Evolutionary conservation across 2,329 filamentous ascomycete genomes (phyloP).

Genomic region (Aspergillus pseudotamarii): DNA sequence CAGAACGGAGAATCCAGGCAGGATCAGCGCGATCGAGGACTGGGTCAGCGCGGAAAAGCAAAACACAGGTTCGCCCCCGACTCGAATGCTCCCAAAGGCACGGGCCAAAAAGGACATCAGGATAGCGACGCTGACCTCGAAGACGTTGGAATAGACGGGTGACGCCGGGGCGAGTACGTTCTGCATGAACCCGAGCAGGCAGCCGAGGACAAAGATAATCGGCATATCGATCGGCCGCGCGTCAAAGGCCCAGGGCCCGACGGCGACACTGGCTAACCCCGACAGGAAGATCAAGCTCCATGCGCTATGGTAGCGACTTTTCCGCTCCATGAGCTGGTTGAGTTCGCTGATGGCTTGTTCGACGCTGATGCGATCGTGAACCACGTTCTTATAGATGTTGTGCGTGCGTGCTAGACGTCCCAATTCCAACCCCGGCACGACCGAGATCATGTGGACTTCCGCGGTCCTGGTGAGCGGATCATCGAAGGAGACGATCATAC

Average conservation of each 20-base stretch:
- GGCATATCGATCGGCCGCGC: slow-evolving; percentile 63
- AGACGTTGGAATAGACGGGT: slow-evolving; percentile 56
- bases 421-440: slow-evolving; percentile 43
- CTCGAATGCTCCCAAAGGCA: slow-evolving; percentile 65
- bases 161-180: slow-evolving; percentile 74
- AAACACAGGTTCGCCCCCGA: slow-evolving; percentile 50
- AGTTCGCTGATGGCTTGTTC: slow-evolving; percentile 43
- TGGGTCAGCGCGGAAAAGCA: slow-evolving; percentile 60
- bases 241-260: slow-evolving; percentile 77
- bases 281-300: slow-evolving; percentile 65
- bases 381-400: slow-evolving; percentile 47
- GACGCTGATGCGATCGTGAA: slow-evolving; percentile 46
- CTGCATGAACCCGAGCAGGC: slow-evolving; percentile 71
- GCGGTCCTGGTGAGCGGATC: slow-evolving; percentile 46
- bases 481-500: slow-evolving; percentile 63
- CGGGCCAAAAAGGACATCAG: slow-evolving; percentile 68
- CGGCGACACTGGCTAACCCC: slow-evolving; percentile 71
- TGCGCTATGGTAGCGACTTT: slow-evolving; percentile 53
- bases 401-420: slow-evolving; percentile 46
- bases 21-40: slow-evolving; percentile 66
- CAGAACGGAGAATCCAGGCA: slow-evolving; percentile 67
- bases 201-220: slow-evolving; percentile 67
- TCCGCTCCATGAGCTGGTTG: slow-evolving; percentile 58
- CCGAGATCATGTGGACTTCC: slow-evolving; percentile 48
- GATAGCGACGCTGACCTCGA: slow-evolving; percentile 56